phyloP scores from a whole-genome alignment of 2,329 filamentous ascomycete genomes.

The Aspergillus chevalieri region DNA sequence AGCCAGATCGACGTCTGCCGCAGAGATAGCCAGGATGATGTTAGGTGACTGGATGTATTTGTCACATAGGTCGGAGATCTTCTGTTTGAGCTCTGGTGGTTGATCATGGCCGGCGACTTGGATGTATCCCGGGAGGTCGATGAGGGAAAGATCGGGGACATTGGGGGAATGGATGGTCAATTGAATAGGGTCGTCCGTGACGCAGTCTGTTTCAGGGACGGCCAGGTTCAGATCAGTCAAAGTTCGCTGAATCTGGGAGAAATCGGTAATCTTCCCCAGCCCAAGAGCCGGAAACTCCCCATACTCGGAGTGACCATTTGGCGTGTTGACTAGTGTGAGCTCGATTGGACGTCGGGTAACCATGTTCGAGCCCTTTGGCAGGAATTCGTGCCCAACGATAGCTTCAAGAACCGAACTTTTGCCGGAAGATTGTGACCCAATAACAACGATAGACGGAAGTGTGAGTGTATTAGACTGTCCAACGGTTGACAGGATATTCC shows the following conservation, averaged over 20 bases:
- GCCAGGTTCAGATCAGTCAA: constrained; percentile 91
- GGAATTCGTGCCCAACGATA: constrained; percentile 94
- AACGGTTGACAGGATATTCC: constrained; percentile 82
- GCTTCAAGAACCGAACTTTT: constrained; percentile 97
- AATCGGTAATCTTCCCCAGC: constrained; percentile 83
- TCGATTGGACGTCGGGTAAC: constrained; percentile 94
- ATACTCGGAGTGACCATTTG: constrained; percentile 78
- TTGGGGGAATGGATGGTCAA: constrained; percentile 92
- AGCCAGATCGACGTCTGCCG: constrained; percentile 91
- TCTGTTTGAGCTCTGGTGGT: constrained; percentile 84
- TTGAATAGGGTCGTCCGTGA: constrained; percentile 94
- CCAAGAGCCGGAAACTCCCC: constrained; percentile 93
- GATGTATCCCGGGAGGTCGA: constrained; percentile 95
- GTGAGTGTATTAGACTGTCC: constrained; percentile 85
- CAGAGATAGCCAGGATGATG: constrained; percentile 93
- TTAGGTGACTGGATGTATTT: constrained; percentile 97
- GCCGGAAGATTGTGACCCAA: constrained; percentile 94
- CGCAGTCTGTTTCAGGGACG: constrained; percentile 83
- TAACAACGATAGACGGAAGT: constrained; percentile 95
- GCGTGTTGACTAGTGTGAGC: constrained; percentile 91
- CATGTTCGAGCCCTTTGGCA: constrained; percentile 98
- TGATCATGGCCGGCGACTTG: constrained; percentile 91
- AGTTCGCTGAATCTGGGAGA: constrained; percentile 74
- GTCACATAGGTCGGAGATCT: constrained; percentile 92
- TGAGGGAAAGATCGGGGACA: constrained; percentile 89